Evolutionary conservation across 83 land plant species (phyloP).

Genomic region (Thuja plicata): DNA sequence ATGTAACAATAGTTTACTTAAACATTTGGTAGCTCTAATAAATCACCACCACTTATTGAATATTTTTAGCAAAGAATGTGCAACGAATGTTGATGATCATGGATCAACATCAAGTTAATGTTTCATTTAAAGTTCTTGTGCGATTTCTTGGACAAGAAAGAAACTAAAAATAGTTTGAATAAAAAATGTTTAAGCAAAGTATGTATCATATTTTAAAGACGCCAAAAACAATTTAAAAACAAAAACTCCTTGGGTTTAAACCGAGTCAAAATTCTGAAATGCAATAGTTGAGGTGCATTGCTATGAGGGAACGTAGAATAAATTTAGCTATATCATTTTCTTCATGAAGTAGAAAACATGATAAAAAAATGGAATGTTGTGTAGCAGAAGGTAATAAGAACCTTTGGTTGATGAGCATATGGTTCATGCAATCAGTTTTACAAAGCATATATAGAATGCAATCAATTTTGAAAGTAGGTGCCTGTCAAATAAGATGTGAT

Average conservation of each 20-base stretch:
- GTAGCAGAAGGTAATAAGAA: too few species aligned
- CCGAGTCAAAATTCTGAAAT: background rate
- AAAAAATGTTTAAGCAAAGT: background rate
- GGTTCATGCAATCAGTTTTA: too few species aligned
- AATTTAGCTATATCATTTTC: too few species aligned
- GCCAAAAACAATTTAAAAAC: background rate
- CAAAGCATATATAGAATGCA: too few species aligned
- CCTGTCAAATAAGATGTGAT: too few species aligned
- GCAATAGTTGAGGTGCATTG: background rate
- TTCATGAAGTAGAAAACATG: too few species aligned
- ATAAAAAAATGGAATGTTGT: too few species aligned
- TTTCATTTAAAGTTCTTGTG: background rate
- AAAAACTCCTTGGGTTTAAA: background rate
- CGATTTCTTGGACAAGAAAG: background rate
- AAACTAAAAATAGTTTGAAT: too few species aligned
- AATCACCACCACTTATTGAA: background rate
- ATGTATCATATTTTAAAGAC: background rate
- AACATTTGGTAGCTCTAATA: background rate
- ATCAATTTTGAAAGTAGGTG: too few species aligned
- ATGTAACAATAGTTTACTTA: background rate
- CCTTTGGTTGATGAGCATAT: too few species aligned
- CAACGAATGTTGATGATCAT: background rate
- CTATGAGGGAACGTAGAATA: background rate
- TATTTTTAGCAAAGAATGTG: background rate
- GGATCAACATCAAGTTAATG: background rate